Percentiles rank a stretch among this genome's conserved stretches.
phyloP scores from a whole-genome alignment of 108 stramenopile species.

The Conticribra weissflogii region DNA sequence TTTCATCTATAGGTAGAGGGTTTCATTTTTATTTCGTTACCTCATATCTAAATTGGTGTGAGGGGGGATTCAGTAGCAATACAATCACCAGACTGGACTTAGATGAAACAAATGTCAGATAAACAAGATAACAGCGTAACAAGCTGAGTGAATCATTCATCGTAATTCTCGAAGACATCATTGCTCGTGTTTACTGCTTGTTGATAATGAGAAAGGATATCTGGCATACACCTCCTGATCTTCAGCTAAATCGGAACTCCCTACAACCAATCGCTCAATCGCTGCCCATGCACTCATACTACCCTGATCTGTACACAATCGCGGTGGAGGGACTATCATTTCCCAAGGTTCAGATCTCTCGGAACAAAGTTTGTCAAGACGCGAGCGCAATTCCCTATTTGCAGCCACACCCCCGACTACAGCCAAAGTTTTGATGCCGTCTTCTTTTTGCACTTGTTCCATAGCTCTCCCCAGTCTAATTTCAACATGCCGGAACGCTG shows the following conservation, averaged over 20 bases:
- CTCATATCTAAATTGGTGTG: no score
- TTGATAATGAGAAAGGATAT: slow-evolving; percentile 70
- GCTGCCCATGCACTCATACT: slow-evolving; percentile 96
- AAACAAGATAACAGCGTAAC: not conserved
- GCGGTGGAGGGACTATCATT: slow-evolving; percentile 89
- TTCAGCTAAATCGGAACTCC: slow-evolving; percentile 82
- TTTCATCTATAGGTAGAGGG: not conserved
- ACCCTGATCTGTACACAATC: slow-evolving; percentile 98
- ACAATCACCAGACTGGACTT: no score
- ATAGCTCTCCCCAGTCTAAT: slow-evolving; percentile 85
- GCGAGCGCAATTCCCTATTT: slow-evolving; percentile 85
- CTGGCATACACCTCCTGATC: slow-evolving; percentile 84
- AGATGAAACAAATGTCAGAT: no score
- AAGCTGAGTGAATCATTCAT: no score
- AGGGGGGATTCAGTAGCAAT: no score
- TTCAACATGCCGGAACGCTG: slow-evolving; percentile 93
- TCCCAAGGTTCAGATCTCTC: slow-evolving; percentile 65
- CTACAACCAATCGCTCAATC: slow-evolving; percentile 81
- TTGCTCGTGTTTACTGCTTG: no score
- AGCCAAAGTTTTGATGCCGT: slow-evolving; percentile 82
- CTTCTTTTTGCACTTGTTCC: slow-evolving; percentile 50
- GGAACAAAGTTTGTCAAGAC: slow-evolving; percentile 66
- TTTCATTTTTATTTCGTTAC: not conserved
- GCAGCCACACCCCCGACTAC: slow-evolving; percentile 98
- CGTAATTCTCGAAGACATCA: no score